Base-by-base conservation (phyloP, 805 yeast genomes). In the Teunomyces lycoperdinae region DNA sequence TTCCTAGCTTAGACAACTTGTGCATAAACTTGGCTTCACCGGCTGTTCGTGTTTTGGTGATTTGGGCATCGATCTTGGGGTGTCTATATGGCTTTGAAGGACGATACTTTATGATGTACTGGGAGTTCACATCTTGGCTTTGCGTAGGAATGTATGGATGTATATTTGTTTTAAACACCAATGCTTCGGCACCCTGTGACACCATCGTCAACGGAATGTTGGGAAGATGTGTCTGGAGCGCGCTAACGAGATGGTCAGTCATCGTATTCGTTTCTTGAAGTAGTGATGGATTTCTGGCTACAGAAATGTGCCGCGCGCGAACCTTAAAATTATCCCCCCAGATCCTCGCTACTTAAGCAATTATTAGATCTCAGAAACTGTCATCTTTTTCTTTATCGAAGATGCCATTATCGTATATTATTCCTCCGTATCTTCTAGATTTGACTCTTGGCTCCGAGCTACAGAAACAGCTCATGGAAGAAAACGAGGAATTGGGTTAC, bases 41-140 rank as follows among this genome's bases (percentile, higher is more conserved):
- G 3, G 84, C 67, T 0, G 98, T 92, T 46, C 99, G 73, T 38
- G 83, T 84, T 53, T 84, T 87, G 3, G 95, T 89, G 43, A 94
- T 76, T 40, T 76, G 76, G 7, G 77, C 76, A 66, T 94, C 99
- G 24, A 94, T 79, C 32, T 77, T 76, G 3, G 89, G 89, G 58
- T 94, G 96, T 61, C 99, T 76, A 62, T 94, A 94, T n/a, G 85
- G 81, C 62, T 94, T 94, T 20, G 84, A 79, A 1, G 99, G 97
- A 53, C 99, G 77, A 64, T 78, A 91, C 64, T 94, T 94, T 51
- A 89, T 74, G 32, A 92, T 83, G 62, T 74, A 85, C 40, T 66
- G 62, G 17, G 54, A 48, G 4, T 67, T 45, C 20, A 51, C 48
- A 8, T 74, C 66, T 4, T 50, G 49, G 24, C 24, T 20, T 1